Evolutionary conservation across 2,329 filamentous ascomycete species (phyloP).

Genomic region (Cordyceps cicadae): DNA sequence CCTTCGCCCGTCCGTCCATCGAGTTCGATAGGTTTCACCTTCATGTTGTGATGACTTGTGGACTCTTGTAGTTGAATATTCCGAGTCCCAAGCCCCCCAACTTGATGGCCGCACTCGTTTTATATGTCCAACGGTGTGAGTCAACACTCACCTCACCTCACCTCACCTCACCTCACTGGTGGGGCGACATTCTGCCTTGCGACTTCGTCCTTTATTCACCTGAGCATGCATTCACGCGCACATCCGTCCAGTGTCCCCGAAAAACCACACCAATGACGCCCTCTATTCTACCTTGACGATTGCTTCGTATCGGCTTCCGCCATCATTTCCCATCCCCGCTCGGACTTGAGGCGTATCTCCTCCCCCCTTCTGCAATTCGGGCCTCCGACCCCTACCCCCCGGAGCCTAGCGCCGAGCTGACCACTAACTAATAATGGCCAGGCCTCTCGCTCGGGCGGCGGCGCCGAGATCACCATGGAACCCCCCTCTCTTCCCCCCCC

Average conservation of each 20-base stretch:
- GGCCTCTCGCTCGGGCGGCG: neutral
- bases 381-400: neutral
- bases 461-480: neutral
- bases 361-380: neutral
- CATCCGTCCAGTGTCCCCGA: neutral
- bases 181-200: slow-evolving; percentile 1
- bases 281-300: no score
- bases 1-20: slow-evolving; percentile 53
- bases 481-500: no score
- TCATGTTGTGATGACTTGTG: neutral
- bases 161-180: neutral
- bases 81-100: neutral
- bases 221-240: no score
- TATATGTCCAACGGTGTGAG: slow-evolving; percentile 8
- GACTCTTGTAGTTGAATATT: neutral
- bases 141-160: neutral
- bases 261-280: neutral
- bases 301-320: neutral
- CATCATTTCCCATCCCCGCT: neutral
- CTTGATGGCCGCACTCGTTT: neutral
- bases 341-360: slow-evolving; percentile 1
- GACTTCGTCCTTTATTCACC: no score
- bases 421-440: neutral
- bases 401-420: neutral
- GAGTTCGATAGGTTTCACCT: slow-evolving; percentile 35